These are phyloP conservation scores for Plasmodium knowlesi DNA, from an alignment of 169 alveolate species.

Conservation along the genomic window DNA sequence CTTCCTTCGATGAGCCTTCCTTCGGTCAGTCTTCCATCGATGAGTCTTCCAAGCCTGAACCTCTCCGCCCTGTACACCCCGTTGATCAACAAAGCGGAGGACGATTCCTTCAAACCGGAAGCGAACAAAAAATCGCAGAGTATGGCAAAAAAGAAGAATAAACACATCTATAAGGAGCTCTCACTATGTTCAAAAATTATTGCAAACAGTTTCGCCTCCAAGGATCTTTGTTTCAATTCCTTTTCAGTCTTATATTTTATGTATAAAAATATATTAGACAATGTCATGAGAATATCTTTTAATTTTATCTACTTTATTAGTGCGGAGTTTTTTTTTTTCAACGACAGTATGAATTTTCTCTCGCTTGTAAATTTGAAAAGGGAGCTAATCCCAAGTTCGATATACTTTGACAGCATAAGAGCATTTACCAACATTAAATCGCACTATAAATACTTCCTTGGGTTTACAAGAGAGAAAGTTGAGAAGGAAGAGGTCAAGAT, in stretches of 20 bases:
- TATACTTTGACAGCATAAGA: slow-evolving; percentile 62
- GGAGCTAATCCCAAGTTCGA: slow-evolving; percentile 33
- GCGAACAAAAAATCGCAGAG: slow-evolving; percentile 12
- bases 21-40: not conserved
- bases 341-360: slow-evolving; percentile 39
- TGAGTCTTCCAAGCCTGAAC: not conserved
- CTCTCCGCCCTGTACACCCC: not conserved
- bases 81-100: not conserved
- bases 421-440: slow-evolving; percentile 71
- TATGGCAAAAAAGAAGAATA: not conserved
- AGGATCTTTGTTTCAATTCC: slow-evolving; percentile 23
- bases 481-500: not conserved
- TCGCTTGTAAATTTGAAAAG: slow-evolving; percentile 47
- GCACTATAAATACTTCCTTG: slow-evolving; percentile 24
- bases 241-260: slow-evolving; percentile 58
- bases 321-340: slow-evolving; percentile 66
- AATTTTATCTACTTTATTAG: slow-evolving; percentile 57
- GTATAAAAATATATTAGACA: slow-evolving; percentile 62
- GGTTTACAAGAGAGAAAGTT: not conserved
- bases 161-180: slow-evolving; percentile 21
- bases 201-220: slow-evolving; percentile 41
- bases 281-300: slow-evolving; percentile 41
- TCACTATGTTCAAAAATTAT: slow-evolving; percentile 8
- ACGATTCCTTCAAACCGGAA: slow-evolving; percentile 21
- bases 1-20: not conserved